These are phyloP conservation scores for Psilocybe cyanescens DNA, from an alignment of 768 basidiomycete genomes.

Conservation along the genomic window DNA sequence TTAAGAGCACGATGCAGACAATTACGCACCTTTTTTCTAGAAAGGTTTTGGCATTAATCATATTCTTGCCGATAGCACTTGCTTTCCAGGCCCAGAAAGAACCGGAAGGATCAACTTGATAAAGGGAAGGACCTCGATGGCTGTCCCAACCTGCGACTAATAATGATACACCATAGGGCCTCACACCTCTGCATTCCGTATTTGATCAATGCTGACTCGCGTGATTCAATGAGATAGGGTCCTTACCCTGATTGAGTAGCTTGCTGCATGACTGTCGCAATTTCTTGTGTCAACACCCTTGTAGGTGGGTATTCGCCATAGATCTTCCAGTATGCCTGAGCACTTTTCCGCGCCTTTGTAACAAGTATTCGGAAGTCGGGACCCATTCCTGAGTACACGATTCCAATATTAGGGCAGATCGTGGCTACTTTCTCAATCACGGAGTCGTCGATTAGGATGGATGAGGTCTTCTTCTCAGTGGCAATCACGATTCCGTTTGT, in stretches of 20 bases:
- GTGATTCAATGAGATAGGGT: slow-evolving; percentile 11
- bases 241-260: slow-evolving; percentile 97
- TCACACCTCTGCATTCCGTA: slow-evolving; percentile 77
- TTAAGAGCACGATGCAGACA: slow-evolving; percentile 15
- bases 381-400: slow-evolving; percentile 99
- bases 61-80: slow-evolving; percentile 99
- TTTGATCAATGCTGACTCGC: slow-evolving; percentile 23
- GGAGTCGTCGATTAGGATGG: slow-evolving; percentile 96
- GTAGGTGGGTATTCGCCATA: slow-evolving; percentile 99
- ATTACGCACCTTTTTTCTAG: slow-evolving; percentile 89
- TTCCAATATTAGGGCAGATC: slow-evolving; percentile 98
- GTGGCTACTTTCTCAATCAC: slow-evolving; percentile 98
- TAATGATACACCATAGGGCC: slow-evolving; percentile 98
- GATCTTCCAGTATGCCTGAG: slow-evolving; percentile 99
- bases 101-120: slow-evolving; percentile 98
- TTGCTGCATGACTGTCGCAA: slow-evolving; percentile 98
- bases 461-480: slow-evolving; percentile 99
- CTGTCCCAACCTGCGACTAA: slow-evolving; percentile 97
- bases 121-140: slow-evolving; percentile 93
- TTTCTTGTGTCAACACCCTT: slow-evolving; percentile 93
- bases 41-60: slow-evolving; percentile 99
- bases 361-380: slow-evolving; percentile 97
- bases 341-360: slow-evolving; percentile 93
- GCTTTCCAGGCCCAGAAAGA: slow-evolving; percentile 99
- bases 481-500: slow-evolving; percentile 99